phyloP scores from a whole-genome alignment of 1,284 basidiomycete genomes.

The Cystobasidium sp. region DNA sequence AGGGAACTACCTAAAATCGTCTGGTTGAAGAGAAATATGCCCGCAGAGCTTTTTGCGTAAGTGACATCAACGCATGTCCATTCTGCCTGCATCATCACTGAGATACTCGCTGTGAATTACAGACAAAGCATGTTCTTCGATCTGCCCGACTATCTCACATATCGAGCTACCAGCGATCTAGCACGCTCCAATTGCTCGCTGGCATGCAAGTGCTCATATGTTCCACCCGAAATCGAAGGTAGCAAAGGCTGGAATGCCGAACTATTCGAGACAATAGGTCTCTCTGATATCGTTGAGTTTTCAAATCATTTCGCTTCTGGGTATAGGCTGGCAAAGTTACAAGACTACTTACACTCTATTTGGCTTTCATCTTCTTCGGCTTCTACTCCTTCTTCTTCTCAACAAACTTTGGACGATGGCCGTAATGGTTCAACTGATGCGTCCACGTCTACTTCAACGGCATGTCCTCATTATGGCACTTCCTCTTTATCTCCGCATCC shows the following conservation, averaged over 20 bases:
- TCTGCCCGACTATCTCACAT: constrained; percentile 94
- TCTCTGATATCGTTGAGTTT: constrained; percentile 65
- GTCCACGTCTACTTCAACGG: background rate
- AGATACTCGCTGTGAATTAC: background rate
- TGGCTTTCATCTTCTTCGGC: constrained; percentile 1
- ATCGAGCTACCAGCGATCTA: constrained; percentile 77
- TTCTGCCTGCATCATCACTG: background rate
- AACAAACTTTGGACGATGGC: background rate
- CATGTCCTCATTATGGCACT: background rate
- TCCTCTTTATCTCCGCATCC: background rate
- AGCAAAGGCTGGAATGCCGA: constrained; percentile 78
- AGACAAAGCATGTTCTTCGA: constrained; percentile 88
- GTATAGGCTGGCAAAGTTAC: constrained; percentile 25
- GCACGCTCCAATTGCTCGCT: constrained; percentile 90
- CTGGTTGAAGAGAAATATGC: constrained; percentile 92
- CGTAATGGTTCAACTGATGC: background rate
- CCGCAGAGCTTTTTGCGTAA: constrained; percentile 68
- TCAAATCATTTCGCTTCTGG: constrained; percentile 1
- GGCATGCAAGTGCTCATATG: constrained; percentile 95
- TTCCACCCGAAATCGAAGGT: constrained; percentile 68
- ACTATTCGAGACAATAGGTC: constrained; percentile 82
- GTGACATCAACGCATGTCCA: background rate
- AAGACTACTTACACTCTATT: constrained; percentile 7
- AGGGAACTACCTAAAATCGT: constrained; percentile 75
- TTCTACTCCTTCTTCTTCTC: background rate